Base-by-base conservation (phyloP, 208 protist genomes). In the Trypanosoma vivax region DNA sequence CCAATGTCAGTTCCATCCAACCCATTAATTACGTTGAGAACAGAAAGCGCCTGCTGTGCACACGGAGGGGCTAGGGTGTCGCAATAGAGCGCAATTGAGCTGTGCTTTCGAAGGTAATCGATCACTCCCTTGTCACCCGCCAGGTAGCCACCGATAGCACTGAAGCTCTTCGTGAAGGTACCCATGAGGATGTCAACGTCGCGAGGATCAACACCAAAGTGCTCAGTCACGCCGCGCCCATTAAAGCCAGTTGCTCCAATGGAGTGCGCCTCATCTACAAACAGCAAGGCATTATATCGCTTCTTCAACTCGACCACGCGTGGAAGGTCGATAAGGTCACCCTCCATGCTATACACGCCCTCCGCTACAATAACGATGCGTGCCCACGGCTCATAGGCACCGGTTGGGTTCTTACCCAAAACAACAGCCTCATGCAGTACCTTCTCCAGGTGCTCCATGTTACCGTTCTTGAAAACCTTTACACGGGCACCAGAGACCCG, bases 311-410 rank as follows among this genome's bases (percentile, higher is more conserved):
- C 90, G 33, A 97, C 96, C 16, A 99, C 92, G 34, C 81, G 77
- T 30, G 73, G 66, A 24, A 99, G 90, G 47, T 97, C 90, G 11
- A 94, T 79, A 50, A 99, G 98, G 50, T 95, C 96, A 16, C 97
- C 97, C 47, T 97, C 96, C 97, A 99, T 99, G 31, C 92, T 98
- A 73, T 99, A 99, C 41, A 99, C 96, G 6, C 93, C 96, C 73
- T 99, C 97, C 9, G 99, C 96, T 49, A 92, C 74, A 41, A 98
- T 83, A 34, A 99, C 82, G 24, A 98, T 75, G 65, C 88, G 76
- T 25, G 43, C 46, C 73, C 78, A 94, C 19, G 79, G 82, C 46
- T 64, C 68, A 67, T 91, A 90, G 18, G 79, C 60, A 41, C 87
- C 79, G 14, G 60, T 84, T 35, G 78, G 73, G 40, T 76, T 79